Conservation (phyloP, 2,329 filamentous ascomycete species). For the Aspergillus bombycis region DNA sequence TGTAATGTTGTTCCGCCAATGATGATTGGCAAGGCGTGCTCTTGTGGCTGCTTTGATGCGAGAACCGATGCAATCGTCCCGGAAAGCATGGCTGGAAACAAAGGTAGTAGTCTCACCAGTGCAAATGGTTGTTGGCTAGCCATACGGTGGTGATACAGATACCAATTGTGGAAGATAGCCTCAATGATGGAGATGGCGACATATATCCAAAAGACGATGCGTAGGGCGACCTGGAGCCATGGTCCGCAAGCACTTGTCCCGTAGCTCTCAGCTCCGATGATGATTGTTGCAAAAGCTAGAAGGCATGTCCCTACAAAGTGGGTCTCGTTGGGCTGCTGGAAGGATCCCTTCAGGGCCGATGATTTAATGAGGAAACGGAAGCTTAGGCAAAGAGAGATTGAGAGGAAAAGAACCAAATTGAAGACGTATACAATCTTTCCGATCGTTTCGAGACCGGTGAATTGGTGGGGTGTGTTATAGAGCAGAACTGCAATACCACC, state of each 20-base stretch:
- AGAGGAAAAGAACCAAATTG: conserved; percentile 64
- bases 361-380: conserved; percentile 62
- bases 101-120: conserved; percentile 11
- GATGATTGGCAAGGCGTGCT: conserved; percentile 44
- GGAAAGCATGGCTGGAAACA: conserved; percentile 38
- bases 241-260: conserved; percentile 59
- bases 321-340: conserved; percentile 65
- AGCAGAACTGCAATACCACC: conserved; percentile 67
- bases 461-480: conserved; percentile 62
- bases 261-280: conserved; percentile 66
- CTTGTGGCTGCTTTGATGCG: conserved; percentile 33
- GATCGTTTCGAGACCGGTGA: conserved; percentile 63
- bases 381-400: conserved; percentile 55
- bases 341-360: conserved; percentile 51
- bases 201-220: conserved; percentile 70
- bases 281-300: conserved; percentile 65
- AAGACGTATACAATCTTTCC: conserved; percentile 67
- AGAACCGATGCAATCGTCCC: conserved; percentile 42
- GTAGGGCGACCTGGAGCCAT: conserved; percentile 60
- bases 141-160: conserved; percentile 12
- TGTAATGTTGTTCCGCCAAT: conserved; percentile 49
- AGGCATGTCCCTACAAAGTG: conserved; percentile 62
- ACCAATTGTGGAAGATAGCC: conserved; percentile 12
- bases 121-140: background rate
- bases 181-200: conserved; percentile 46